These are phyloP conservation scores for Sporothrix variecibatus DNA, from an alignment of 2,329 filamentous ascomycete genomes.

Conservation along the genomic window DNA sequence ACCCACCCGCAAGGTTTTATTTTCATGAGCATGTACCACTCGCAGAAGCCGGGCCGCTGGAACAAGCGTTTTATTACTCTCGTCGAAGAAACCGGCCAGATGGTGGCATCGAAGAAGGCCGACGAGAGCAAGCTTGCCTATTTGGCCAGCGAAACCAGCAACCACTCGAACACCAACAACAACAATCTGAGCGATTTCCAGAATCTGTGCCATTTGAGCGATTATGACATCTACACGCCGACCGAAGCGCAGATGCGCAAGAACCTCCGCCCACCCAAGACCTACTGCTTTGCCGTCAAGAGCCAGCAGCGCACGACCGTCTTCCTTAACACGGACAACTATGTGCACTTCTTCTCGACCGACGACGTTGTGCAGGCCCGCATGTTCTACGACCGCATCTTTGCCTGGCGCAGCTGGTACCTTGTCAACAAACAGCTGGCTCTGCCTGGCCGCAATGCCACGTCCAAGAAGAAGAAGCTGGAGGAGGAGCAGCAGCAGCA, in stretches of 20 bases:
- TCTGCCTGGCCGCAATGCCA: slow-evolving; percentile 31
- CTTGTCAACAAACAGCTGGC: slow-evolving; percentile 68
- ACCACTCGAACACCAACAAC: background rate
- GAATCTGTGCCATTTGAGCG: slow-evolving; percentile 80
- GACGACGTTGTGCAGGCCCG: slow-evolving; percentile 68
- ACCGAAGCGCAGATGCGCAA: slow-evolving; percentile 68
- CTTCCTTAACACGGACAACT: slow-evolving; percentile 80
- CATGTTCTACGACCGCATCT: slow-evolving; percentile 70
- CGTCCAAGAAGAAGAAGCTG: background rate
- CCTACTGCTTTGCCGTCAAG: slow-evolving; percentile 83
- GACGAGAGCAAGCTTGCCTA: slow-evolving; percentile 48
- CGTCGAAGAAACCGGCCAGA: slow-evolving; percentile 67
- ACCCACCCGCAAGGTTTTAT: slow-evolving; percentile 66
- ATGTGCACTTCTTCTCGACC: slow-evolving; percentile 87
- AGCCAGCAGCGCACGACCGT: slow-evolving; percentile 86
- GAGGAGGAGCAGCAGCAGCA: background rate
- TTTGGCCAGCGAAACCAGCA: slow-evolving; percentile 14
- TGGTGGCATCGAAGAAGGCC: slow-evolving; percentile 68
- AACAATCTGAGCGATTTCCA: slow-evolving; percentile 39
- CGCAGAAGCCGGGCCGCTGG: slow-evolving; percentile 82
- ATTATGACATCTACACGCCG: slow-evolving; percentile 88
- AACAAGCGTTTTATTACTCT: slow-evolving; percentile 80
- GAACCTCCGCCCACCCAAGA: slow-evolving; percentile 79
- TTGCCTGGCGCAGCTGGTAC: slow-evolving; percentile 91
- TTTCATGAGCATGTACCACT: slow-evolving; percentile 72